Percentiles rank a stretch among this genome's conserved stretches.
These are phyloP conservation scores for Noccaea bulbosa DNA, from an alignment of 345 rosid genomes.

Conservation along the genomic window DNA sequence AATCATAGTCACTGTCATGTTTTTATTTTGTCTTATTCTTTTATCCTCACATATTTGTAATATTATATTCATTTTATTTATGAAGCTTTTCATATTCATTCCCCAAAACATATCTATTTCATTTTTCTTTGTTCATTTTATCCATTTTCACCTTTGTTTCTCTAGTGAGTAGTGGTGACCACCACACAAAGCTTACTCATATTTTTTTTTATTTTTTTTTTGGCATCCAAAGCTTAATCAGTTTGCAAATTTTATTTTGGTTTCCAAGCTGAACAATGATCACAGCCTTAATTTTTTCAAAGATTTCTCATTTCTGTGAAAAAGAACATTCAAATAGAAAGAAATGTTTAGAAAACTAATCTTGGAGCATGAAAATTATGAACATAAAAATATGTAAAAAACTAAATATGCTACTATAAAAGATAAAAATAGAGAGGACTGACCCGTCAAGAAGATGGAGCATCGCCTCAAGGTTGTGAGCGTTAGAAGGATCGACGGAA, in stretches of 20 bases:
- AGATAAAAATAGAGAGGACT: background rate
- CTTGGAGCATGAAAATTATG: background rate
- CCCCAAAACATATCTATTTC: too few species aligned
- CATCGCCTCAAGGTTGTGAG: slow-evolving; percentile 81
- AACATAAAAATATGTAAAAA: background rate
- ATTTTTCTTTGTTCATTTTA: too few species aligned
- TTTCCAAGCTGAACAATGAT: background rate
- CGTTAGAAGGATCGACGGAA: slow-evolving; percentile 50
- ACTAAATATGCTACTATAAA: background rate
- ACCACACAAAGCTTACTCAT: too few species aligned
- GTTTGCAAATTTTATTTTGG: background rate
- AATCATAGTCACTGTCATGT: slow-evolving; percentile 5
- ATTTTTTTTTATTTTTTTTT: too few species aligned
- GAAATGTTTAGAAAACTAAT: too few species aligned
- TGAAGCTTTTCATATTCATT: too few species aligned
- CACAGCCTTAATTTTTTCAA: background rate
- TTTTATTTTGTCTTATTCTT: background rate
- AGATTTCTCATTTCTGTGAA: background rate
- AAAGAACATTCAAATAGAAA: too few species aligned
- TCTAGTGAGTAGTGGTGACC: too few species aligned
- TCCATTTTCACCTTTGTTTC: too few species aligned
- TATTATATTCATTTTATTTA: background rate
- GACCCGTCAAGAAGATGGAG: slow-evolving; percentile 90
- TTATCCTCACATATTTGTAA: background rate
- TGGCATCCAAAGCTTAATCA: too few species aligned